These are phyloP conservation scores for Fusarium sp. DNA, from an alignment of 2,329 filamentous ascomycete genomes.

Conservation along the genomic window DNA sequence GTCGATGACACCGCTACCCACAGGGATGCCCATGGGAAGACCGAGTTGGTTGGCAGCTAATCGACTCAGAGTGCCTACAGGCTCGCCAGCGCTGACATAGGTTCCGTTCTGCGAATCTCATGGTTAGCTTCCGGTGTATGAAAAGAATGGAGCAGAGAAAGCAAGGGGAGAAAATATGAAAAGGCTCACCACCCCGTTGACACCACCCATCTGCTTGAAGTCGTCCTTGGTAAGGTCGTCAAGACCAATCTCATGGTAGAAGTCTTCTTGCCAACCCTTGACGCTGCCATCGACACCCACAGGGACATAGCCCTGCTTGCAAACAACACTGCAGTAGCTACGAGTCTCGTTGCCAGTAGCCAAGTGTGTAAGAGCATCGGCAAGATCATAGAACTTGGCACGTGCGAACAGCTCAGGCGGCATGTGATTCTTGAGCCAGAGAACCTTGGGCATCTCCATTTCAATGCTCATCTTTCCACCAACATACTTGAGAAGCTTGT, in stretches of 20 bases:
- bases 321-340: slow-evolving; percentile 95
- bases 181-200: slow-evolving; percentile 88
- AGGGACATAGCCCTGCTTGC: slow-evolving; percentile 96
- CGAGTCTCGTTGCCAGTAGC: slow-evolving; percentile 92
- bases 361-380: slow-evolving; percentile 92
- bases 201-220: slow-evolving; percentile 93
- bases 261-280: slow-evolving; percentile 98
- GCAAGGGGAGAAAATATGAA: slow-evolving; percentile 33
- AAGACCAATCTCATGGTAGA: slow-evolving; percentile 88
- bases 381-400: slow-evolving; percentile 97
- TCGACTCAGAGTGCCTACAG: slow-evolving; percentile 86
- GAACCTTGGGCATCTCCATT: slow-evolving; percentile 98
- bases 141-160: neutral
- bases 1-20: slow-evolving; percentile 97
- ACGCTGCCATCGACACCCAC: slow-evolving; percentile 97
- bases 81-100: slow-evolving; percentile 91
- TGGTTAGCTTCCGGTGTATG: slow-evolving; percentile 23
- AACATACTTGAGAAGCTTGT: slow-evolving; percentile 95
- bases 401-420: slow-evolving; percentile 87
- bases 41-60: slow-evolving; percentile 87
- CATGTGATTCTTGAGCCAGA: slow-evolving; percentile 99
- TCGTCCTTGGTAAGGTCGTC: slow-evolving; percentile 84
- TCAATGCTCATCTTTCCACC: slow-evolving; percentile 99
- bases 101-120: slow-evolving; percentile 77
- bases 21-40: slow-evolving; percentile 85